Percentiles rank a stretch among this genome's conserved stretches.
Evolutionary conservation across 2,329 filamentous ascomycete species (phyloP).

Genomic region (Verticillium longisporum): DNA sequence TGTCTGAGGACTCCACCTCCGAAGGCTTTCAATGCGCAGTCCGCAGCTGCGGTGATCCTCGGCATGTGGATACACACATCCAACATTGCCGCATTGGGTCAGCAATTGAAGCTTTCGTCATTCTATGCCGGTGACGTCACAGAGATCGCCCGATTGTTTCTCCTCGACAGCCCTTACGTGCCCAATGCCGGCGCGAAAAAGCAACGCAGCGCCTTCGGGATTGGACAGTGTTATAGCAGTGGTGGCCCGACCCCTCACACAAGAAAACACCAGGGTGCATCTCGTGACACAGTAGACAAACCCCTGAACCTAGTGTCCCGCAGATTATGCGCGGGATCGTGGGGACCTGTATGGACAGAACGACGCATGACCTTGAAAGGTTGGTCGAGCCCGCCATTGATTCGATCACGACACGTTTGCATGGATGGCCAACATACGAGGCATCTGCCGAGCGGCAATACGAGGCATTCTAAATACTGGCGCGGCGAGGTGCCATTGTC

Average conservation of each 20-base stretch:
- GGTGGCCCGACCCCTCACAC: too few relatives aligned
- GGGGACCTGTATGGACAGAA: not conserved
- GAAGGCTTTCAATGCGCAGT: not conserved
- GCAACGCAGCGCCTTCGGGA: not conserved
- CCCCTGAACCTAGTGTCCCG: not conserved
- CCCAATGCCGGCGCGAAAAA: not conserved
- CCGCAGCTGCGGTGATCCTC: not conserved
- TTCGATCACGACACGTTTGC: too few relatives aligned
- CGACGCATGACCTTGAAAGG: not conserved
- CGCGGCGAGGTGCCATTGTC: slow-evolving; percentile 72
- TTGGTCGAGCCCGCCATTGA: not conserved
- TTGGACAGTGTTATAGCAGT: not conserved
- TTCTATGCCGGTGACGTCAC: not conserved
- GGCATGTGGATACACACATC: not conserved
- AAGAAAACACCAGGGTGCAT: too few relatives aligned
- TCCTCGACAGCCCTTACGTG: not conserved
- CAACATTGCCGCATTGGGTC: not conserved
- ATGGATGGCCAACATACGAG: too few relatives aligned
- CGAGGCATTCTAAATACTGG: slow-evolving; percentile 54
- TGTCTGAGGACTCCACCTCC: not conserved
- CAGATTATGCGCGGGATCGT: not conserved
- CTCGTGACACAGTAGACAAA: too few relatives aligned
- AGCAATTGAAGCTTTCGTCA: not conserved
- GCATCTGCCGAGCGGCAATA: too few relatives aligned
- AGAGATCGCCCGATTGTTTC: not conserved